Evolutionary conservation across 768 basidiomycete genomes (phyloP).

Genomic region (Coprinopsis sp.): DNA sequence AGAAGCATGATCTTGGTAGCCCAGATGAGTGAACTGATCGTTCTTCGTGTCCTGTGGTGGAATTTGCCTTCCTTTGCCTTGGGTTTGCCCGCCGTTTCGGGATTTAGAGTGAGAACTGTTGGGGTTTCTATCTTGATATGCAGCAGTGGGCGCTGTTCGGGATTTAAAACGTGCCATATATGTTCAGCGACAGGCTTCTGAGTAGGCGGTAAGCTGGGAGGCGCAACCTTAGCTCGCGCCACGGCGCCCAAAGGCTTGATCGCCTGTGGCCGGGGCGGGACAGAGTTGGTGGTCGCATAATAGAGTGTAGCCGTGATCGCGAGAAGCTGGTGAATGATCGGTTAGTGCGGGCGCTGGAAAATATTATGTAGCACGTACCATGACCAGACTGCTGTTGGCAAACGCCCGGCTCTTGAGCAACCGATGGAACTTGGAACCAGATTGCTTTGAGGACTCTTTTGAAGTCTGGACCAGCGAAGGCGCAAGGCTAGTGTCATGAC

Average conservation of each 20-base stretch:
- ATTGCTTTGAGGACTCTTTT: conserved; percentile 27
- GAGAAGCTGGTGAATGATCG: conserved; percentile 49
- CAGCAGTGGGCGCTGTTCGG: conserved; percentile 55
- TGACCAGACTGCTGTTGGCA: conserved; percentile 75
- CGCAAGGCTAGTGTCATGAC: conserved; percentile 58
- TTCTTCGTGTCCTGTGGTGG: conserved; percentile 39
- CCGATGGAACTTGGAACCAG: conserved; percentile 43
- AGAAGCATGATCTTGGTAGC: conserved; percentile 76
- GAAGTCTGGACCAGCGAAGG: conserved; percentile 34
- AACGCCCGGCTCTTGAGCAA: conserved; percentile 62
- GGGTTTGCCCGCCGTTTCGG: conserved; percentile 27
- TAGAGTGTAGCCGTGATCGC: conserved; percentile 74
- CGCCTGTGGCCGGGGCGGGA: conserved; percentile 22
- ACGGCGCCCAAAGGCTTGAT: conserved; percentile 29
- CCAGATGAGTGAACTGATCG: conserved; percentile 62
- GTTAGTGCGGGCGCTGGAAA: conserved; percentile 7
- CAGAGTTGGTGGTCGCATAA: conserved; percentile 53
- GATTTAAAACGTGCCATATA: conserved; percentile 78
- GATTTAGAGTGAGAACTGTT: conserved; percentile 63
- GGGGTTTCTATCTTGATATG: conserved; percentile 83
- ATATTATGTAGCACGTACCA: conserved; percentile 41
- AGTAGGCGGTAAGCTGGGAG: conserved; percentile 20
- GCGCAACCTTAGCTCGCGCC: conserved; percentile 22
- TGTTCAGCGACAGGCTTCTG: conserved; percentile 42
- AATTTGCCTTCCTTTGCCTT: conserved; percentile 17